Evolutionary conservation across 1,284 basidiomycete genomes (phyloP).

Genomic region (Rhodotorula sp.): DNA sequence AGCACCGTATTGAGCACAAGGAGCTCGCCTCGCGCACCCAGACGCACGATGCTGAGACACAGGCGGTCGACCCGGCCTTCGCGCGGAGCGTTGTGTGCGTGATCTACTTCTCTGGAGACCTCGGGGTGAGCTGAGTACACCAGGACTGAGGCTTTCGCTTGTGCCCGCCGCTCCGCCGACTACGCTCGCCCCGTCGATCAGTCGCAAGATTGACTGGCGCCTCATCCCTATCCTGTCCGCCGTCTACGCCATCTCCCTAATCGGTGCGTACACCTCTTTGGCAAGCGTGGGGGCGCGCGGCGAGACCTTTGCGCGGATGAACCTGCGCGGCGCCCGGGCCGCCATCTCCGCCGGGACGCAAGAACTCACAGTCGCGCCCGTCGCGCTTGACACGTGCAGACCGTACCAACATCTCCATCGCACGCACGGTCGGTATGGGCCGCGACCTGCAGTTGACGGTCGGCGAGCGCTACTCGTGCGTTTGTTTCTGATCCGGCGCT

Average conservation of each 20-base stretch:
- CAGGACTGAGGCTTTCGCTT: neutral
- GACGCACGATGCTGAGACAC: conserved; percentile 7
- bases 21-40: conserved; percentile 5
- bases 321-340: neutral
- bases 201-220: conserved; percentile 49
- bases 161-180: neutral
- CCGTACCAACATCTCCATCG: conserved; percentile 47
- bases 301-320: neutral
- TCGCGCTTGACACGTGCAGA: neutral
- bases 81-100: conserved; percentile 1
- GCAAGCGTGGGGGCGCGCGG: neutral
- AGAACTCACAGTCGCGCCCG: neutral
- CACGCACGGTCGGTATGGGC: conserved; percentile 50
- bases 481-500: neutral
- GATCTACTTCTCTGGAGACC: accelerated
- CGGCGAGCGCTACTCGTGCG: conserved; percentile 46
- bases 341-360: neutral
- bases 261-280: conserved; percentile 21
- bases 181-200: conserved; percentile 10
- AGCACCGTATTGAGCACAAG: conserved; percentile 17
- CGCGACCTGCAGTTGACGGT: conserved; percentile 45
- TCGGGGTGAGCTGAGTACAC: neutral
- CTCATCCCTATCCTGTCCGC: conserved; percentile 52
- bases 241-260: conserved; percentile 50
- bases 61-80: conserved; percentile 14